Evolutionary conservation across 2,329 filamentous ascomycete genomes (phyloP).

Genomic region (Beauveria sp.): DNA sequence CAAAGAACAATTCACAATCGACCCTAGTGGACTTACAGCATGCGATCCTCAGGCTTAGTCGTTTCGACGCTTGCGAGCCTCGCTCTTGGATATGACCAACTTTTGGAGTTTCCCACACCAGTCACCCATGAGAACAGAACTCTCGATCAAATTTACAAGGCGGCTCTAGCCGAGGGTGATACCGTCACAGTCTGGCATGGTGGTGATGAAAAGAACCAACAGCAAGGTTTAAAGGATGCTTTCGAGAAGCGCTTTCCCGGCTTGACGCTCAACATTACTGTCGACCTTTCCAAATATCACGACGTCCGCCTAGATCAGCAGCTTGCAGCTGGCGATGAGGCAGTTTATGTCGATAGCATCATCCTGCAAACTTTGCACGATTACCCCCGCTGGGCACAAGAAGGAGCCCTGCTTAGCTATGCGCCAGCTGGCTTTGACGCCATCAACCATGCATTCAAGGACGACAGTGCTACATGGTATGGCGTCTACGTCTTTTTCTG

Average conservation of each 20-base stretch:
- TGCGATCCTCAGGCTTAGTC: not conserved
- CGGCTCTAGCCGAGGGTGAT: slow-evolving; percentile 35
- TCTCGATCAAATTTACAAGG: slow-evolving; percentile 41
- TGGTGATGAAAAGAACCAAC: slow-evolving; percentile 37
- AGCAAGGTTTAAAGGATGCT: slow-evolving; percentile 30
- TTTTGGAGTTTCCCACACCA: not conserved
- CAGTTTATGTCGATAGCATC: slow-evolving; percentile 37
- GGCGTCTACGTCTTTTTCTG: slow-evolving; percentile 32
- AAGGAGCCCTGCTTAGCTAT: slow-evolving; percentile 41
- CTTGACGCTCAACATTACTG: slow-evolving; percentile 45
- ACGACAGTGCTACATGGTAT: slow-evolving; percentile 34
- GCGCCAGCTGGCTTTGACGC: slow-evolving; percentile 38
- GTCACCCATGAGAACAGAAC: slow-evolving; percentile 34
- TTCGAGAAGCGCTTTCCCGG: slow-evolving; percentile 42
- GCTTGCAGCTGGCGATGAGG: slow-evolving; percentile 21
- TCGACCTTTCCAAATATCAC: slow-evolving; percentile 50
- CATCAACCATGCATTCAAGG: slow-evolving; percentile 34
- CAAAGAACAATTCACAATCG: not conserved
- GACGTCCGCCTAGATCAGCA: slow-evolving; percentile 39
- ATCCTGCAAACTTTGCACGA: slow-evolving; percentile 45
- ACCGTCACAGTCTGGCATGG: slow-evolving; percentile 40
- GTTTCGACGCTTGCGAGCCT: not conserved
- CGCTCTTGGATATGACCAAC: not conserved
- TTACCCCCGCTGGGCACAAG: slow-evolving; percentile 41
- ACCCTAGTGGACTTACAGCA: not conserved